Conservation (phyloP, 345 rosid genomes). For the Cardiospermum halicacabum region DNA sequence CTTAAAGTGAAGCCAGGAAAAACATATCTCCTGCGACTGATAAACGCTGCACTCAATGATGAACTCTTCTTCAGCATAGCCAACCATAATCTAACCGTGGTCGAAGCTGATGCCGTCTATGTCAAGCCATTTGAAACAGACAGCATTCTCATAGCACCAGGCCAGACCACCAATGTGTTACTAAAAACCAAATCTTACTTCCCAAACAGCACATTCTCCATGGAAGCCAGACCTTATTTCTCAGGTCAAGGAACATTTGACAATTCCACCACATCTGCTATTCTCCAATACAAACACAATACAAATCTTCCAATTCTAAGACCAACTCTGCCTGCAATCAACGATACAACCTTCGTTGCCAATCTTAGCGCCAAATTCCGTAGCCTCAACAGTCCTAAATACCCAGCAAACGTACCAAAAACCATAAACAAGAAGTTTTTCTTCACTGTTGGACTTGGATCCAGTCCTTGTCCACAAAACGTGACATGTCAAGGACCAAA, state of each 20-base stretch:
- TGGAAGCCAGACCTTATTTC: conserved; percentile 40
- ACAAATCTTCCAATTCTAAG: conserved; percentile 25
- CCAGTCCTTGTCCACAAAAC: conserved; percentile 33
- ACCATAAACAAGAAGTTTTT: conserved; percentile 30
- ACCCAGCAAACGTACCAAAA: conserved; percentile 41
- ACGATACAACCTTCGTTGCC: conserved; percentile 25
- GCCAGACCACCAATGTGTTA: conserved; percentile 46
- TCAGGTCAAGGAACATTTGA: conserved; percentile 33
- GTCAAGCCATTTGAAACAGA: conserved; percentile 34
- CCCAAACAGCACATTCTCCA: conserved; percentile 42
- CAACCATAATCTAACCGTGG: conserved; percentile 37
- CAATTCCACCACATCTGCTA: conserved; percentile 39
- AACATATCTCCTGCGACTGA: conserved; percentile 40
- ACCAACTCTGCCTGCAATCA: conserved; percentile 38
- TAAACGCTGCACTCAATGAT: conserved; percentile 60
- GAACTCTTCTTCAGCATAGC: conserved; percentile 56
- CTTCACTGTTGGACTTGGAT: conserved; percentile 43
- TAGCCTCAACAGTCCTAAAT: conserved; percentile 33
- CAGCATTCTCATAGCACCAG: conserved; percentile 29
- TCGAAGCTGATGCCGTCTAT: conserved; percentile 39
- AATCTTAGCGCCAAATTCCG: conserved; percentile 31
- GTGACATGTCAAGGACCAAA: conserved; percentile 44
- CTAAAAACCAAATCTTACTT: conserved; percentile 31
- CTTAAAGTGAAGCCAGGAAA: conserved; percentile 48
- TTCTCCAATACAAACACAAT: conserved; percentile 32